A percentile compares a stretch with the other conserved stretches of the same genome.
phyloP scores from a whole-genome alignment of 2,329 filamentous ascomycete species.

The Curvularia sp. region DNA sequence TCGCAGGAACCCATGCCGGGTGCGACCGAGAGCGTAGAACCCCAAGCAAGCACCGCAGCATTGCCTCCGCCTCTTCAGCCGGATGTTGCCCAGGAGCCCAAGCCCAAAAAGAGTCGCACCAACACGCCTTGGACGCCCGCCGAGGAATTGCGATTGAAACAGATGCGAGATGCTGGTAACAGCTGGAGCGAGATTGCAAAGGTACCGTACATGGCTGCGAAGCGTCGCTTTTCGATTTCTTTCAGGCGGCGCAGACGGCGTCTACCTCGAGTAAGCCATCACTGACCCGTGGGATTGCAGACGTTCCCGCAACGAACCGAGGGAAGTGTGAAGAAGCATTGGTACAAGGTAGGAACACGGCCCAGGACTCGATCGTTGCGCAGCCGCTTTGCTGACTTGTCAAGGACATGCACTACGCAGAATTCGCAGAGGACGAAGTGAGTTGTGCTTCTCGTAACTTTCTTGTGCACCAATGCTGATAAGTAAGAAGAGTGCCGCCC shows the following conservation, averaged over 20 bases:
- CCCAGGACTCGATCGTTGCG: constrained; percentile 20
- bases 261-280: neutral
- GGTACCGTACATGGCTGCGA: constrained; percentile 57
- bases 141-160: constrained; percentile 90
- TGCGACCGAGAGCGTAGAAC: constrained; percentile 24
- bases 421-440: constrained; percentile 97
- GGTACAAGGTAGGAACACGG: constrained; percentile 80
- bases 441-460: constrained; percentile 23
- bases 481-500: constrained; percentile 69
- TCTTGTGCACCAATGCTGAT: constrained; percentile 34
- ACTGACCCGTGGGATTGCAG: constrained; percentile 55
- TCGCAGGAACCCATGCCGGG: constrained; percentile 36
- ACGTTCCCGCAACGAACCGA: constrained; percentile 93
- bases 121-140: constrained; percentile 98
- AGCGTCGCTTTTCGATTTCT: neutral
- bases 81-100: constrained; percentile 44
- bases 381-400: constrained; percentile 30
- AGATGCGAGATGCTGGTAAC: constrained; percentile 89
- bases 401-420: constrained; percentile 98
- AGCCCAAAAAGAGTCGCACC: constrained; percentile 90
- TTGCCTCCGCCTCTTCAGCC: constrained; percentile 29
- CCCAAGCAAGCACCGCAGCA: constrained; percentile 32
- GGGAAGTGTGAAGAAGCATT: constrained; percentile 98
- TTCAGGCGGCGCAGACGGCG: neutral
- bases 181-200: constrained; percentile 99